These are phyloP conservation scores for Mucor velutinosus DNA, from an alignment of 371 early-diverging fungal species.

Conservation along the genomic window DNA sequence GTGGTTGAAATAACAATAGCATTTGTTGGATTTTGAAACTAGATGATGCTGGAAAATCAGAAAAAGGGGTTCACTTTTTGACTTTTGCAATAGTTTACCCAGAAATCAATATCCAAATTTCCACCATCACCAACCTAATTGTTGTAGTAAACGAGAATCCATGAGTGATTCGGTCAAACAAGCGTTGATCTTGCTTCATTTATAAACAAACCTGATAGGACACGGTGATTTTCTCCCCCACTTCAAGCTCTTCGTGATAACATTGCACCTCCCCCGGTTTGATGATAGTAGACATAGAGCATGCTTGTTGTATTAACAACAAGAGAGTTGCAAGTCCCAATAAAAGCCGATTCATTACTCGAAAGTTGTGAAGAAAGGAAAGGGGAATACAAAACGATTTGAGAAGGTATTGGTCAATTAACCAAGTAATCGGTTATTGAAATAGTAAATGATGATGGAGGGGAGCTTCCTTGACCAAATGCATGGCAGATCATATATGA, in stretches of 20 bases:
- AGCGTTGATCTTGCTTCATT: neutral
- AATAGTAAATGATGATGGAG: neutral
- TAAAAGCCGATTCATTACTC: conserved; percentile 14
- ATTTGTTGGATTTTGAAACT: conserved; percentile 46
- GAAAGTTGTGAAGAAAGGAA: neutral
- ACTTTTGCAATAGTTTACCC: conserved; percentile 47
- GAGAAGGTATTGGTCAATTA: conserved; percentile 14
- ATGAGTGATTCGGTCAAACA: neutral
- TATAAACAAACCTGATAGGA: conserved; percentile 59
- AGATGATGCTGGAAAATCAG: neutral
- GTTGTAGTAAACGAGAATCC: neutral
- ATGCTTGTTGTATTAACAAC: conserved; percentile 8
- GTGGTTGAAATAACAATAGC: conserved; percentile 49
- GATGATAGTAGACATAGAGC: conserved; percentile 13
- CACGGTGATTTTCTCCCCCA: conserved; percentile 65
- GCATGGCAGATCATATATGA: too few species aligned
- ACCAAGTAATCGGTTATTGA: neutral
- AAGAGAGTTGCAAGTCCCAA: conserved; percentile 12
- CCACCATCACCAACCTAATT: conserved; percentile 69
- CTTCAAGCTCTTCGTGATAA: conserved; percentile 62
- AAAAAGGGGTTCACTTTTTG: neutral
- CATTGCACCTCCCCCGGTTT: conserved; percentile 41
- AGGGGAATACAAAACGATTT: conserved; percentile 8
- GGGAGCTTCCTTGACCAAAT: neutral
- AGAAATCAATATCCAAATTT: conserved; percentile 74